phyloP scores from a whole-genome alignment of 2,329 filamentous ascomycete species.

The Hymenoscyphus salicellus region DNA sequence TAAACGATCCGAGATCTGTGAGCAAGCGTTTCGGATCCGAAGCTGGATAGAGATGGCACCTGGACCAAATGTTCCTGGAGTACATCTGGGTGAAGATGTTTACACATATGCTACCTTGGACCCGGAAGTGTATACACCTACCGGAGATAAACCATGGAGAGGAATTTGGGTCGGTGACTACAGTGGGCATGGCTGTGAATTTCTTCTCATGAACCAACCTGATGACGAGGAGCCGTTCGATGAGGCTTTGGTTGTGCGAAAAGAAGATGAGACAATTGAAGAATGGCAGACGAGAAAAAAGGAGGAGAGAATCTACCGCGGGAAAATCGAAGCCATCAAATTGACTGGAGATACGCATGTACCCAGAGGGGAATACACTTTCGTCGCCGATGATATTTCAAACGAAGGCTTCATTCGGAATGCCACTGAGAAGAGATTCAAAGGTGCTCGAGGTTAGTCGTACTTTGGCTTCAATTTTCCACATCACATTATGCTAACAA shows the following conservation, averaged over 20 bases:
- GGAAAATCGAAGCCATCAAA: conserved; percentile 79
- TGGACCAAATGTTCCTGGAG: conserved; percentile 37
- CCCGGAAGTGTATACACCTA: conserved; percentile 74
- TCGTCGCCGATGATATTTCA: conserved; percentile 75
- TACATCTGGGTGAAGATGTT: conserved; percentile 54
- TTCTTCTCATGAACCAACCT: conserved; percentile 76
- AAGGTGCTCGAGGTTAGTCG: conserved; percentile 54
- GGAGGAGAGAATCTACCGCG: conserved; percentile 54
- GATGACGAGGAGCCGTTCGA: conserved; percentile 46
- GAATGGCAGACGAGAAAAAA: conserved; percentile 46
- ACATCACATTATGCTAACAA: neutral
- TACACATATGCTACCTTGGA: conserved; percentile 71
- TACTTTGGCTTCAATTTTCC: neutral
- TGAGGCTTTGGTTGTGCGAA: conserved; percentile 42
- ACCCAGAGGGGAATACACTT: conserved; percentile 80
- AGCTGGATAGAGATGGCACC: conserved; percentile 69
- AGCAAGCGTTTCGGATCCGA: conserved; percentile 69
- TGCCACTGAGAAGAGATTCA: conserved; percentile 65
- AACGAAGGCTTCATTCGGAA: conserved; percentile 60
- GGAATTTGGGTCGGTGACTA: conserved; percentile 87
- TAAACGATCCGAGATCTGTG: conserved; percentile 58
- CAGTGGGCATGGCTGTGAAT: conserved; percentile 82
- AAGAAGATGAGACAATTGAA: conserved; percentile 44
- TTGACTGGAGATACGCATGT: conserved; percentile 89
- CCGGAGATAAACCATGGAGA: conserved; percentile 73